Evolutionary conservation across 2,329 filamentous ascomycete genomes (phyloP), one percentile per base, ranked within the genome.

Genomic region (Aureobasidium sp.): DNA sequence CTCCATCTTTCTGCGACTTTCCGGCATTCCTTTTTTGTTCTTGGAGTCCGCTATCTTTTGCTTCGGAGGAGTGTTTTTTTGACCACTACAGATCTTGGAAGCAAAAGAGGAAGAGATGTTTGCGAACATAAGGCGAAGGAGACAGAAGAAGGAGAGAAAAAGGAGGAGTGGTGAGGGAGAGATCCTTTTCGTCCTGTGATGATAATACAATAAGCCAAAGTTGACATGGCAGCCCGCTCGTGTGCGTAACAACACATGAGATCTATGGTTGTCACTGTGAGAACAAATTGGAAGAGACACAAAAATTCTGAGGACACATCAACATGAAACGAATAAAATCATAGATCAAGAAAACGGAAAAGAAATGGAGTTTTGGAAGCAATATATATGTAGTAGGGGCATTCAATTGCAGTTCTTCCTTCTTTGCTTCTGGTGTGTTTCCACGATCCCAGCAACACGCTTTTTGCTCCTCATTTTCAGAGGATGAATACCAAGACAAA

Each of bases 1-100:
- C 70, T 71, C 68, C 68, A 67, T 68, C 66, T 65, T 45, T 11
- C 36, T 36, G 11, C 32, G 5, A 3, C 10, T 59, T 50, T 34
- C n/a, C 21, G 21, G 21, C 21, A 21, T 21, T 21, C 14, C 11
- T 21, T 27, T 34, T 53, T 53, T 10, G 32, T 14, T 9, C 36
- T 63, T 39, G 10, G 10, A 3, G 10, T 21, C 21, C 21, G 21
- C 21, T 14, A 25, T 58, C 13, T 13, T 11, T 58, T 29, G 16
- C 29, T 6, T 16, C 14, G 34, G 16, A 27, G 27, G 9, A 8
- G 29, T 21, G 21, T 21, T 21, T 21, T 34, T 36, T 55, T 11
- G 34, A 3, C 9, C 2, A 14, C 10, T 13, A 25, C 29, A 16
- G 51, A 4, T 32, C 25, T 42, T 6, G 5, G 41, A 13, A 30